phyloP scores from a whole-genome alignment of 2,329 filamentous ascomycete genomes.

The Pseudogymnoascus sp. region DNA sequence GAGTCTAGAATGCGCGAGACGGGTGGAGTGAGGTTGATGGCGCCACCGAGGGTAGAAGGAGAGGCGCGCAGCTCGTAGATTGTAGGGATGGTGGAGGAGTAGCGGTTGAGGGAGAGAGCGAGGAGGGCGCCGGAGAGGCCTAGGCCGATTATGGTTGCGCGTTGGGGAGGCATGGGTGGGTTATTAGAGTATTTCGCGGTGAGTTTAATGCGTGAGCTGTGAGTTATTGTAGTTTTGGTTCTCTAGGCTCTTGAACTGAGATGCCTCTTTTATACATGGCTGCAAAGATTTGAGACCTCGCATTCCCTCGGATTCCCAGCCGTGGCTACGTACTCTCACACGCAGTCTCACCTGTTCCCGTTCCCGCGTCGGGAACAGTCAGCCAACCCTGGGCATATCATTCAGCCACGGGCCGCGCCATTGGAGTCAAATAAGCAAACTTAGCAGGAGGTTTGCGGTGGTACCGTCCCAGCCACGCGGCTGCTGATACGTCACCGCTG shows the following conservation, averaged over 20 bases:
- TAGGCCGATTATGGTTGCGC: slow-evolving; percentile 39
- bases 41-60: slow-evolving; percentile 39
- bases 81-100: slow-evolving; percentile 33
- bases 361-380: neutral
- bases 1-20: slow-evolving; percentile 38
- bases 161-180: neutral
- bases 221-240: neutral
- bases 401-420: neutral
- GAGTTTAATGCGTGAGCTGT: neutral
- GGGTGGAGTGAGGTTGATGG: slow-evolving; percentile 42
- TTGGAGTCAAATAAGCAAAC: neutral
- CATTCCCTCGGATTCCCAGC: neutral
- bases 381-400: neutral
- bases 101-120: slow-evolving; percentile 42
- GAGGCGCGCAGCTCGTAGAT: slow-evolving; percentile 42
- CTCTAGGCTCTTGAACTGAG: neutral
- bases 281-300: neutral
- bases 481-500: neutral
- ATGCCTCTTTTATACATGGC: neutral
- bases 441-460: neutral
- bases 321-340: neutral
- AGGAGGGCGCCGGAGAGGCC: slow-evolving; percentile 46
- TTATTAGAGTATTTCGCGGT: neutral
- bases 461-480: neutral
- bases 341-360: neutral